Base-by-base conservation (phyloP, 495 filamentous ascomycete species). In the Podospora bellae-mahoneyi region DNA sequence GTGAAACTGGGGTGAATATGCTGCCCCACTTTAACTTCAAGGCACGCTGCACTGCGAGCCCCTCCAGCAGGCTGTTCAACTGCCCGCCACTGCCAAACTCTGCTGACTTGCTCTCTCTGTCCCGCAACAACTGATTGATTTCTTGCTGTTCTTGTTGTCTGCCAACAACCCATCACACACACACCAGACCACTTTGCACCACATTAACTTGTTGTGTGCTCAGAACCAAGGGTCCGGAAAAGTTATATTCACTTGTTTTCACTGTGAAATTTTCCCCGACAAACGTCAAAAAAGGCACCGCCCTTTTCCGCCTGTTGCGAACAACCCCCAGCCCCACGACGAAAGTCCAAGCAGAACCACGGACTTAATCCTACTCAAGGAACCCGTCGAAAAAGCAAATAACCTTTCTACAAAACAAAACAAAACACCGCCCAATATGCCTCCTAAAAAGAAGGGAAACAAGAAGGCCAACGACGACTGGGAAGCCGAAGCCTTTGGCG, bases 381-480 rank as follows among this genome's bases (percentile, higher is more conserved):
- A 23, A 23, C 23, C 30, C 30, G 30, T 32, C 30, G 30, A 7
- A 32, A 32, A 32, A 32, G 30, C 30, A 32, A 32, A 32, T 32
- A 32, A 32, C 30, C 0, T 32, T 7, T 32, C 39, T 48, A 48
- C 5, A 5, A 16, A 2, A 48, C 39, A 48, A 48, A 54, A 19
- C 60, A 53, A 20, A 48, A 54, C 54, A 63, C 4, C 63, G 55
- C 57, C 53, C 71, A 82, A 71, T 5, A 96, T 97, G 94, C 83
- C 93, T 71, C 93, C 94, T 55, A 97, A 97, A 82, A 97, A 96
- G 85, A 95, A 96, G 85, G 93, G 94, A 84, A 90, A 89, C 77
- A 96, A 92, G 82, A 92, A 90, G 80, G 89, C 86, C 73, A 86
- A 91, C 74, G 92, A 96, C 75, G 92, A 97, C 82, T 98, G 96